Conservation (phyloP, 768 basidiomycete genomes). For the Trametopsis cervina region DNA sequence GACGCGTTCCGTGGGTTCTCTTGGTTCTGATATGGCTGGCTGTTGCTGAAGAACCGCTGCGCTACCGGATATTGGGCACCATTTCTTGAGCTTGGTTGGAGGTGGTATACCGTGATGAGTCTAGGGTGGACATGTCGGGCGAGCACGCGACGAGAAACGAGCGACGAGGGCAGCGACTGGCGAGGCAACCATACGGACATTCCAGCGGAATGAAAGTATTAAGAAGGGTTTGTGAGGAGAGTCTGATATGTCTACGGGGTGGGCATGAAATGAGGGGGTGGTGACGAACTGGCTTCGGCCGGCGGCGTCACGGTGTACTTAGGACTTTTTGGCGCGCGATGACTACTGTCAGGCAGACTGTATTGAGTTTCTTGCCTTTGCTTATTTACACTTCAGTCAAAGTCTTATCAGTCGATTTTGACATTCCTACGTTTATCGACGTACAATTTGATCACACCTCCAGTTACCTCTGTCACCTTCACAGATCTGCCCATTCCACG, state of each 20-base stretch:
- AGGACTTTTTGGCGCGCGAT: not conserved
- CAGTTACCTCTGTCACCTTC: not conserved
- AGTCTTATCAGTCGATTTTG: not conserved
- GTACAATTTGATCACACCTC: not conserved
- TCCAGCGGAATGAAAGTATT: conserved; percentile 7
- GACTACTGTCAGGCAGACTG: not conserved
- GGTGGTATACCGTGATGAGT: conserved; percentile 10
- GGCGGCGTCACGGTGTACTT: not conserved
- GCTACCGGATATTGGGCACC: conserved; percentile 12
- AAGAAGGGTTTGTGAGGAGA: not conserved
- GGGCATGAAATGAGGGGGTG: not conserved
- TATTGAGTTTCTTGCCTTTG: not conserved
- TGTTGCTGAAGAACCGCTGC: conserved; percentile 26
- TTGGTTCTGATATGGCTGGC: conserved; percentile 27
- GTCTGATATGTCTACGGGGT: not conserved
- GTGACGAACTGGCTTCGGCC: not conserved
- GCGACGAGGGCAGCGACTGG: conserved; percentile 29
- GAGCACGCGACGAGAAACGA: conserved; percentile 31
- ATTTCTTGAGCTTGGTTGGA: conserved; percentile 4
- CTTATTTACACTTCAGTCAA: not conserved
- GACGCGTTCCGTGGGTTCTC: conserved; percentile 2
- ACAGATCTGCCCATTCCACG: not conserved
- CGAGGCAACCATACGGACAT: conserved; percentile 82
- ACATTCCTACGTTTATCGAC: too few relatives aligned
- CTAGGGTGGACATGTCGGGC: conserved; percentile 14